Conservation (phyloP, 139 green algal species). For the Micractinium conductrix region DNA sequence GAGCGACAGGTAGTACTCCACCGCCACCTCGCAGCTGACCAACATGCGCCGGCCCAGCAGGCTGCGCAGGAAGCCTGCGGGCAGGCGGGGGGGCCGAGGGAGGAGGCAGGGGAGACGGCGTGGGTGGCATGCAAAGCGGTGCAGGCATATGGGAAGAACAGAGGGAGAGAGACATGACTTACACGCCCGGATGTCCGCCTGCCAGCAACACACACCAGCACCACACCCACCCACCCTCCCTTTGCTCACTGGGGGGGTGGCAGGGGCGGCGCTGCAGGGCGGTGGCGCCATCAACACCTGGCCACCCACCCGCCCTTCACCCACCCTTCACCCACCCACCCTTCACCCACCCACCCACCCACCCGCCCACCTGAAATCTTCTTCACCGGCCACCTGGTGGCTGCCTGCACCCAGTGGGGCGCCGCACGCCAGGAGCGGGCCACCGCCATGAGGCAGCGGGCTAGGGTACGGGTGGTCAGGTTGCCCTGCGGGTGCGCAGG, state of each 20-base stretch:
- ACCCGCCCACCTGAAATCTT: neutral
- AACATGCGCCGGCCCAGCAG: slow-evolving; percentile 61
- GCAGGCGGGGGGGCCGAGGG: neutral
- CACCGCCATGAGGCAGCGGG: slow-evolving; percentile 17
- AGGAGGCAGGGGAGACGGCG: neutral
- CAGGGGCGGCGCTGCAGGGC: too few relatives aligned
- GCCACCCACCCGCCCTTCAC: too few relatives aligned
- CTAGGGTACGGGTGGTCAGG: neutral
- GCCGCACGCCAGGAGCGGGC: slow-evolving; percentile 10
- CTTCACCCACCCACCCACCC: too few relatives aligned
- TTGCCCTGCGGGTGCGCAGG: neutral
- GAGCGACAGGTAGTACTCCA: slow-evolving; percentile 84
- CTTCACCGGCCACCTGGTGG: slow-evolving; percentile 33
- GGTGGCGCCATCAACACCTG: too few relatives aligned
- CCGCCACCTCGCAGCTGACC: slow-evolving; percentile 74
- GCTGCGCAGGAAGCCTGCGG: slow-evolving; percentile 42
- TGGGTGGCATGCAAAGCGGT: too few relatives aligned
- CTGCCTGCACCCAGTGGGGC: slow-evolving; percentile 17
- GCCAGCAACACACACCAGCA: too few relatives aligned
- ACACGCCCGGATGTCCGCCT: too few relatives aligned
- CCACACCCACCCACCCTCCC: too few relatives aligned
- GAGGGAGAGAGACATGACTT: too few relatives aligned
- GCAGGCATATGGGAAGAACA: too few relatives aligned
- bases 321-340: too few relatives aligned
- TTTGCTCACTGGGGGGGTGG: too few relatives aligned